Conservation (phyloP, 495 filamentous ascomycete genomes). For the Usnea hakonensis region DNA sequence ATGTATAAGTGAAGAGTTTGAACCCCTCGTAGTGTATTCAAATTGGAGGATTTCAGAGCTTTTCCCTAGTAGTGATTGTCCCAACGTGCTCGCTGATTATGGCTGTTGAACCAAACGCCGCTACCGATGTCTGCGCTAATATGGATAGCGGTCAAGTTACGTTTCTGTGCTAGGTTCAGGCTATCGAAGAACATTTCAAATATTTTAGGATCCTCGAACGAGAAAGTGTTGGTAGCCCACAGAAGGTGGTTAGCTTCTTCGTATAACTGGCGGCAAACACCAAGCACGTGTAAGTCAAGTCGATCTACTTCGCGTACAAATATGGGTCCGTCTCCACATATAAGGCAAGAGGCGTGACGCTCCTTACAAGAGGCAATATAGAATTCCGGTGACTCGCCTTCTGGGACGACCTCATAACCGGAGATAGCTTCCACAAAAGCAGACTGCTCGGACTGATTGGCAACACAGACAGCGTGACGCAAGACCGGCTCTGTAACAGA, state of each 20-base stretch:
- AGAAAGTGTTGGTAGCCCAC: constrained; percentile 17
- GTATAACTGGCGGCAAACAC: constrained; percentile 7
- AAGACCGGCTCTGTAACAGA: neutral
- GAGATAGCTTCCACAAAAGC: neutral
- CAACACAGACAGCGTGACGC: neutral
- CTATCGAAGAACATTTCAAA: constrained; percentile 5
- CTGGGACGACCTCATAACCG: neutral
- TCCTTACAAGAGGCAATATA: neutral
- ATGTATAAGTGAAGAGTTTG: too few species aligned
- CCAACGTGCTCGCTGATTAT: neutral
- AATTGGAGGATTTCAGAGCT: too few species aligned
- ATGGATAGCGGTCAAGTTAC: neutral
- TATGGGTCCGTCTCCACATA: too few species aligned
- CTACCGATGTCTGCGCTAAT: neutral
- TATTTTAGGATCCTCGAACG: neutral
- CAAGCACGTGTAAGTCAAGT: constrained; percentile 1
- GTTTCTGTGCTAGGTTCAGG: too few species aligned
- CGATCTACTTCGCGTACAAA: too few species aligned
- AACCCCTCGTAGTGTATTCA: too few species aligned
- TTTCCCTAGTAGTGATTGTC: too few species aligned
- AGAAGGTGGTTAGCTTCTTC: constrained; percentile 6
- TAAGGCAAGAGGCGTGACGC: too few species aligned
- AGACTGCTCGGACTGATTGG: neutral
- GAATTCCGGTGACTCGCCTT: neutral
- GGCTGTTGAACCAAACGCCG: too few species aligned